A percentile compares a stretch with the other conserved stretches of the same genome.
These are phyloP conservation scores for Aspergillus eucalypticola DNA, from an alignment of 2,329 filamentous ascomycete genomes.

Conservation along the genomic window DNA sequence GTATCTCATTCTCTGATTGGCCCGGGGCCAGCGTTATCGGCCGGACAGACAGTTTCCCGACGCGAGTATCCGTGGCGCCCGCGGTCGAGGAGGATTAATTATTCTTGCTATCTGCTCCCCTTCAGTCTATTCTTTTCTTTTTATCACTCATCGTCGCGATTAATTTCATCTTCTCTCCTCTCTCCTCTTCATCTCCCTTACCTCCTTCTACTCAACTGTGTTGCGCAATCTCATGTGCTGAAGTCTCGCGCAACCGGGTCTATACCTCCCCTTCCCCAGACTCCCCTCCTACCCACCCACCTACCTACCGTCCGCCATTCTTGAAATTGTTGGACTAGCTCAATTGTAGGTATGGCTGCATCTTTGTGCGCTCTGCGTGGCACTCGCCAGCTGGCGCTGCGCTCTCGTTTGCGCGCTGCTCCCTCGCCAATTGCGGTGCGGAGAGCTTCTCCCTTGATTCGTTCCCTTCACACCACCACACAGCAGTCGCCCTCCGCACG, in stretches of 20 bases:
- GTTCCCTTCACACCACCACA: conserved; percentile 31
- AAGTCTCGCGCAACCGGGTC: neutral
- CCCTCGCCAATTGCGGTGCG: conserved; percentile 26
- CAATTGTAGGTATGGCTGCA: conserved; percentile 31
- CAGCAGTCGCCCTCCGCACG: conserved; percentile 26
- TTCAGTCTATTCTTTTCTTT: conserved; percentile 3
- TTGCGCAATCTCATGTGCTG: conserved; percentile 2
- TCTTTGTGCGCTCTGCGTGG: conserved; percentile 38
- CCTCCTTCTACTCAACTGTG: neutral
- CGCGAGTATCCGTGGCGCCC: conserved; percentile 11
- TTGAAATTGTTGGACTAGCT: neutral
- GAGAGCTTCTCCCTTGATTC: conserved; percentile 31
- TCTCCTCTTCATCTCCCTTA: conserved; percentile 1
- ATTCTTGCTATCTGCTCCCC: conserved; percentile 6
- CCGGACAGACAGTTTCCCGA: conserved; percentile 20
- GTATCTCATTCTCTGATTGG: conserved; percentile 7
- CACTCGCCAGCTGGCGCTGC: conserved; percentile 38
- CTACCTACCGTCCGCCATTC: neutral
- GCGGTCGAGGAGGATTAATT: conserved; percentile 18
- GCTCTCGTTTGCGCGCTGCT: conserved; percentile 26
- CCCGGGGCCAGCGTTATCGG: conserved; percentile 12
- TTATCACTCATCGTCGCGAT: neutral
- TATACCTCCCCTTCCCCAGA: neutral
- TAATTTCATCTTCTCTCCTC: conserved; percentile 1
- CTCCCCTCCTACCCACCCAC: neutral